Evolutionary conservation across 176 grass and related monocot species (phyloP).

Genomic region (Cenchrus fungigraminus): DNA sequence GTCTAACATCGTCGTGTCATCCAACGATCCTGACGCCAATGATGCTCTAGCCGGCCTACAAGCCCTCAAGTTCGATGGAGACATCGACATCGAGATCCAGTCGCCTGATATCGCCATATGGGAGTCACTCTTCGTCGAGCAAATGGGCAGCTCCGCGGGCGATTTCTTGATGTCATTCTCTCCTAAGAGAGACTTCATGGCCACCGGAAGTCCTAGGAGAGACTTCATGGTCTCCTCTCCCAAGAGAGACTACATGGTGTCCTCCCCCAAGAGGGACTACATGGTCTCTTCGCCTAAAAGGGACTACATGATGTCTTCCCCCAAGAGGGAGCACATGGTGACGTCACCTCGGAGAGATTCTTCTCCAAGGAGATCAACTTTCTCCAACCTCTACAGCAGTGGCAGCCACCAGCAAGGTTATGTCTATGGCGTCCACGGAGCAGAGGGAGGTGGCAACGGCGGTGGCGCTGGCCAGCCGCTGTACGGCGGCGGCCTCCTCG

Average conservation of each 20-base stretch:
- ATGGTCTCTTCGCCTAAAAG: constrained; percentile 61
- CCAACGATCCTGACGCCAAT: constrained; percentile 36
- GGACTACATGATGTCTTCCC: constrained; percentile 52
- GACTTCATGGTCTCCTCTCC: constrained; percentile 61
- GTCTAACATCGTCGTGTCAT: constrained; percentile 57
- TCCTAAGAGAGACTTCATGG: constrained; percentile 57
- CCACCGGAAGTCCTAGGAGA: constrained; percentile 47
- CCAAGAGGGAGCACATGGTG: constrained; percentile 63
- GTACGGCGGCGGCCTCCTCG: constrained; percentile 11
- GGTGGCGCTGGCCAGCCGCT: neutral
- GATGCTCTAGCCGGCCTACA: constrained; percentile 50
- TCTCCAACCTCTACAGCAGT: constrained; percentile 40
- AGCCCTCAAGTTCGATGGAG: constrained; percentile 56
- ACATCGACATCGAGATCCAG: constrained; percentile 58
- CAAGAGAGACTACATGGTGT: constrained; percentile 58
- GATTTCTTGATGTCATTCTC: constrained; percentile 69
- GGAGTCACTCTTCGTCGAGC: constrained; percentile 71
- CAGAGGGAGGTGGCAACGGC: neutral
- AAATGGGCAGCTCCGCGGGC: constrained; percentile 27
- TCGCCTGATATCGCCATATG: constrained; percentile 61
- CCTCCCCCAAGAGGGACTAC: constrained; percentile 62
- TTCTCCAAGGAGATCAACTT: constrained; percentile 50
- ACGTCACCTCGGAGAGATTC: constrained; percentile 55
- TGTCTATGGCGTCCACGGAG: constrained; percentile 41
- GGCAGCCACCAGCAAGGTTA: constrained; percentile 26